These are phyloP conservation scores for Chlamydomonas applanata DNA, from an alignment of 139 green algal species.

Conservation along the genomic window DNA sequence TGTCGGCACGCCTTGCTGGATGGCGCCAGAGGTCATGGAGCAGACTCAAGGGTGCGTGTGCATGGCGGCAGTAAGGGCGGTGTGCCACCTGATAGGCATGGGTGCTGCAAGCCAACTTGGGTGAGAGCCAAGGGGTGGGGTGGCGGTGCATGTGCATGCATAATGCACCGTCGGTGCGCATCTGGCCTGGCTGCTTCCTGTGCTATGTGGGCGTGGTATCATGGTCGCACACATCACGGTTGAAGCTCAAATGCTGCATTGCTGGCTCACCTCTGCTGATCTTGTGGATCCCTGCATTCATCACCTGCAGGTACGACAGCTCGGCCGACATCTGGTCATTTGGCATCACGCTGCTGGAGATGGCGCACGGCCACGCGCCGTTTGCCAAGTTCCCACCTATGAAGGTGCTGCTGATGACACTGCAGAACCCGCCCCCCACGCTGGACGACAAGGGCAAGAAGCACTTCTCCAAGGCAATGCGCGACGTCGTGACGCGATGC, in stretches of 20 bases:
- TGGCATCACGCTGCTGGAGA: constrained; percentile 97
- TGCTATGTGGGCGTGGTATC: too few relatives aligned
- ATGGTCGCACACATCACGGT: too few relatives aligned
- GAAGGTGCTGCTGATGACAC: constrained; percentile 94
- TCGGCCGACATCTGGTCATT: constrained; percentile 98
- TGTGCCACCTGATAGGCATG: too few relatives aligned
- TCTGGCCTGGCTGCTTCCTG: too few relatives aligned
- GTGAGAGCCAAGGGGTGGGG: too few relatives aligned
- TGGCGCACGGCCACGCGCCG: constrained; percentile 96
- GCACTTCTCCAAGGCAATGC: constrained; percentile 86
- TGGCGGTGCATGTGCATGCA: too few relatives aligned
- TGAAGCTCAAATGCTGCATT: too few relatives aligned
- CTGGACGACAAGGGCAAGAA: constrained; percentile 77
- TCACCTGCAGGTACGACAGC: constrained; percentile 70
- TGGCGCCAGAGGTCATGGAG: constrained; percentile 99
- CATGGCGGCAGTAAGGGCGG: too few relatives aligned
- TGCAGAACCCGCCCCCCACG: constrained; percentile 94
- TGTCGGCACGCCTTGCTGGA: constrained; percentile 77
- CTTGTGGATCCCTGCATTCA: too few relatives aligned
- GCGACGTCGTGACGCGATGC: constrained; percentile 92
- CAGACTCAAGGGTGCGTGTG: constrained; percentile 68
- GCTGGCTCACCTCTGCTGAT: too few relatives aligned
- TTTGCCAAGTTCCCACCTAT: constrained; percentile 99
- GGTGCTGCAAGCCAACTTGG: too few relatives aligned
- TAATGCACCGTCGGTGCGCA: too few relatives aligned